A percentile compares a stretch with the other conserved stretches of the same genome.
Evolutionary conservation across 2,329 filamentous ascomycete genomes (phyloP).

Genomic region (Penicillium freii): DNA sequence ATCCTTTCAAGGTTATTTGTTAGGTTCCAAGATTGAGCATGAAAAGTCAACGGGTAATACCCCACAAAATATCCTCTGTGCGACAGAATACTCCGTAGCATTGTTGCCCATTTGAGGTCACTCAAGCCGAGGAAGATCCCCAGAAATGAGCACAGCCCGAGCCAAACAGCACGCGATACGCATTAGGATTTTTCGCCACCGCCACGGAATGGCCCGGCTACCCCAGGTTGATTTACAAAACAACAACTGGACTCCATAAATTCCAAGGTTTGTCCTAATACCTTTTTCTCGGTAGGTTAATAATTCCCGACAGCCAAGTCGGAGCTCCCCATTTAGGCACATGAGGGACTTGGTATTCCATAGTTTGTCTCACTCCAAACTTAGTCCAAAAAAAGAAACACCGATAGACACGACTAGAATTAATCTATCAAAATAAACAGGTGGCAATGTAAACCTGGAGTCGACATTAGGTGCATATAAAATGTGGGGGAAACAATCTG

Average conservation of each 20-base stretch:
- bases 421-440: background rate
- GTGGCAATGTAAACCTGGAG: background rate
- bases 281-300: background rate
- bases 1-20: background rate
- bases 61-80: background rate
- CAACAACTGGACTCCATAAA: no score
- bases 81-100: background rate
- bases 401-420: background rate
- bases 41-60: background rate
- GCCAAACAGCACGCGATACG: background rate
- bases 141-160: background rate
- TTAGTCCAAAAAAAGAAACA: background rate
- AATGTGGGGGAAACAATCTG: slow-evolving; percentile 29
- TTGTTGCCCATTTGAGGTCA: background rate
- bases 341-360: background rate
- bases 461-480: slow-evolving; percentile 13
- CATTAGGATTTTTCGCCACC: background rate
- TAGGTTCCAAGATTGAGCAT: background rate
- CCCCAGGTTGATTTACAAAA: background rate
- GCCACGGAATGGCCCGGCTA: background rate
- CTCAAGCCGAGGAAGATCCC: background rate
- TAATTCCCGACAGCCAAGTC: slow-evolving; percentile 2
- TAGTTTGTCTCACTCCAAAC: background rate
- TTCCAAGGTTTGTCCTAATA: no score
- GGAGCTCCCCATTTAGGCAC: background rate